A percentile compares a stretch with the other conserved stretches of the same genome.
phyloP scores from a whole-genome alignment of 2,329 filamentous ascomycete genomes.

The Pyrenophora tritici-repentis region DNA sequence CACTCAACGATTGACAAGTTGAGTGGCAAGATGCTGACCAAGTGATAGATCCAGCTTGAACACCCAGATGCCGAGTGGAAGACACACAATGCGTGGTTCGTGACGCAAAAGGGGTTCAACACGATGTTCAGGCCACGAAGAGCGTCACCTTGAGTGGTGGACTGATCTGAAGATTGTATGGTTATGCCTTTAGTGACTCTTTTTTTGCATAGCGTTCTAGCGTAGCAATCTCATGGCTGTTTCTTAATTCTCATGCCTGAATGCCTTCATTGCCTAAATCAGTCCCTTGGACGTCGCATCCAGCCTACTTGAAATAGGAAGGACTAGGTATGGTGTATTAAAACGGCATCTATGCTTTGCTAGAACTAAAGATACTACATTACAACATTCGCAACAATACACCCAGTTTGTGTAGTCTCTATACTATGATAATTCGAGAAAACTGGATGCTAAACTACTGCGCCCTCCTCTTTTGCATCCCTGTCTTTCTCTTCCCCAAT shows the following conservation, averaged over 20 bases:
- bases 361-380: no score
- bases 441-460: slow-evolving; percentile 1
- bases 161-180: background rate
- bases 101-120: slow-evolving; percentile 53
- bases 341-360: no score
- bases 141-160: slow-evolving; percentile 1
- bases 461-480: slow-evolving; percentile 40
- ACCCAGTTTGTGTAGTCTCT: no score
- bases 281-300: no score
- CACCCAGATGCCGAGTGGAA: slow-evolving; percentile 50
- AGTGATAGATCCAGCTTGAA: slow-evolving; percentile 46
- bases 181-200: background rate
- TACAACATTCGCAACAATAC: no score
- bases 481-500: slow-evolving; percentile 72
- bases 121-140: slow-evolving; percentile 48
- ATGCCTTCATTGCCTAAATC: no score
- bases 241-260: no score
- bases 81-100: slow-evolving; percentile 61
- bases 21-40: no score
- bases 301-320: no score
- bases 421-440: background rate
- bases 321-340: no score
- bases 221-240: background rate
- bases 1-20: slow-evolving; percentile 3
- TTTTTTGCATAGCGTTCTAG: slow-evolving; percentile 9